A percentile compares a stretch with the other conserved stretches of the same genome.
These are phyloP conservation scores for Echinochloa phyllopogon DNA, from an alignment of 176 grass and related monocot species.

Conservation along the genomic window DNA sequence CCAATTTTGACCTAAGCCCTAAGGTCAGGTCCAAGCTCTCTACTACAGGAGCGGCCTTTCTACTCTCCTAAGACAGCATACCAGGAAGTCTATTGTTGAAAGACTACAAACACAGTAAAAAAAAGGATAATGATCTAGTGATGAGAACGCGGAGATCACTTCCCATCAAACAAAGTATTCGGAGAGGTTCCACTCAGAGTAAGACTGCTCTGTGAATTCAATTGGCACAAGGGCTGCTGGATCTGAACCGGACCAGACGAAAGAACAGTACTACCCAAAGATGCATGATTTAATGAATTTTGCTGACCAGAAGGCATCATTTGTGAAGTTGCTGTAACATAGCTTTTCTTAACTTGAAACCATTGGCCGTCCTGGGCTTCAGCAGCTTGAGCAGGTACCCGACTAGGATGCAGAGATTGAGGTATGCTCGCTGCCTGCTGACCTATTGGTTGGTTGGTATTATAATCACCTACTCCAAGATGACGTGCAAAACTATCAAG, in stretches of 20 bases:
- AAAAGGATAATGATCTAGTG: neutral
- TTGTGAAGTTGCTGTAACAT: neutral
- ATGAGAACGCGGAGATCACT: neutral
- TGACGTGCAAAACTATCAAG: slow-evolving; percentile 44
- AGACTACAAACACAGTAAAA: neutral
- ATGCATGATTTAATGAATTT: neutral
- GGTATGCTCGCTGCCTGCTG: slow-evolving; percentile 37
- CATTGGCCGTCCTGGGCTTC: neutral
- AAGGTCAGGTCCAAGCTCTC: slow-evolving; percentile 9
- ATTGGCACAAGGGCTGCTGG: neutral
- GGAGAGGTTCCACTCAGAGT: neutral
- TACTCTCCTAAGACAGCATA: slow-evolving; percentile 11
- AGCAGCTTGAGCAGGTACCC: neutral
- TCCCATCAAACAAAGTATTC: neutral
- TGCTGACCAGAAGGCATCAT: neutral
- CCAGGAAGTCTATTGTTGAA: slow-evolving; percentile 3
- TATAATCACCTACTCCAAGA: slow-evolving; percentile 55
- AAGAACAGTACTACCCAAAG: neutral
- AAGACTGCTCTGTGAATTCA: slow-evolving; percentile 38
- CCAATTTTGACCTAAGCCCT: neutral
- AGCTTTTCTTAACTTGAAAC: neutral
- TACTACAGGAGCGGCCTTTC: slow-evolving; percentile 32
- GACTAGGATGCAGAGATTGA: slow-evolving; percentile 10
- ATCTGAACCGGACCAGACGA: neutral
- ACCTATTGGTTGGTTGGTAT: slow-evolving; percentile 4